Evolutionary conservation across 2,329 filamentous ascomycete species (phyloP), one percentile per base, ranked within the genome.

Genomic region (Aspergillus neoniger): DNA sequence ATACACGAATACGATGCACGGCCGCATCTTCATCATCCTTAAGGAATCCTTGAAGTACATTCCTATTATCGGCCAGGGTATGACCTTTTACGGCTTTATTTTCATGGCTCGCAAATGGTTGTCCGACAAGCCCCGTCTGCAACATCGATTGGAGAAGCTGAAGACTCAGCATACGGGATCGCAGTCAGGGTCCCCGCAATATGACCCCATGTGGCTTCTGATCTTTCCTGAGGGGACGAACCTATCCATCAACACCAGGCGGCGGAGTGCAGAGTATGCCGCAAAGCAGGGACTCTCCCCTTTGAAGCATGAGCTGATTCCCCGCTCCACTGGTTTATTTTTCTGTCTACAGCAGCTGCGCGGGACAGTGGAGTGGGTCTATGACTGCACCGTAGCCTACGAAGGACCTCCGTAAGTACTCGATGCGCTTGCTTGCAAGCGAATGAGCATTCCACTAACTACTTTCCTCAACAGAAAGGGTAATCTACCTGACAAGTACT

Each of bases 301-400:
- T 39, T 82, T 86, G 77, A 84, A 83, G 62, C 83, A 88, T 66
- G 78, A 82, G 61, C 77, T 88, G n/a, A 72, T 88, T 38, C 86
- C 86, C 1, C 79, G 86, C 49, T 85, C 83, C 58, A 88, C 85
- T 3, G 86, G 86, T 2, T 71, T 88, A 5, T 80, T 82, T 41
- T 88, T 87, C 71, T 88, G 85, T 68, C 69, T 88, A 50, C 82
- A 87, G 59, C 82, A 88, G 65, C 67, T 88, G 53, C 79, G 77
- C 44, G 79, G 82, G 8, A 85, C 84, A 0, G 84, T 86, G n/a
- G 83, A 87, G 25, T 88, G 83, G 80, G 77, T 88, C 1, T 88
- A 88, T 67, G 86, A 88, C 67, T 97, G 93, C 76, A 98, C 95
- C 0, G 89, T 99, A 59, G 93, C 92, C 4, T 99, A 99, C 72